Base-by-base conservation (phyloP, 108 stramenopile species). In the Cyclotella sp. region DNA sequence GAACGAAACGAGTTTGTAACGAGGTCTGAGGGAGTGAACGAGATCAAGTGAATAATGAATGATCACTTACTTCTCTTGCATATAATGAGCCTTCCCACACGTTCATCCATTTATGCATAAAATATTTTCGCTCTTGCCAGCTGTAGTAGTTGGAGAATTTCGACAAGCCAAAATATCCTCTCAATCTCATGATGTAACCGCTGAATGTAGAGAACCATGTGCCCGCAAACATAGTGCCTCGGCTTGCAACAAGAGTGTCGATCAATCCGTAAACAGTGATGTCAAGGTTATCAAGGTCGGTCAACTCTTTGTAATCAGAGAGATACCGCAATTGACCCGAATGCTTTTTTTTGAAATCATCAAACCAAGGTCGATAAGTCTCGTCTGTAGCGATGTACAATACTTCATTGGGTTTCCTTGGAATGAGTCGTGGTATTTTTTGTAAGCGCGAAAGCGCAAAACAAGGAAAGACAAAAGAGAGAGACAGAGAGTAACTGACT, bases 181-280 rank as follows among this genome's bases (percentile, higher is more conserved):
- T 3, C 3, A 77, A 59, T 13, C 81, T 58, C 12, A 65, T 30
- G 34, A 92, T 92, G 77, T 93, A 97, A 12, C 94, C 96, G 19
- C 92, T 88, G 61, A 97, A 96, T 11, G 96, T 97, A 28, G 89
- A 90, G 63, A 95, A 92, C 94, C 94, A 97, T 13, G 96, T 97
- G 47, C 96, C 96, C 0, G 91, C 88, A 85, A 94, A 97, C 22
- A 76, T 75, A 19, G 88, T 59, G 16, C 91, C 96, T 29, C 91
- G 86, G 72, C 84, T 75, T 29, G 92, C 86, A 43, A 97, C 84
- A 60, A 97, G 76, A 16, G 89, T 89, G 72, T 97, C 96, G 13
- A 97, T 76, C 93, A 97, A 93, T 45, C 95, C 94, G 39, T 86
- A 79, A 49, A 79, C 81, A 21, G 88, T 90, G 40, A 90, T 81